These are phyloP conservation scores for Pseudogymnoascus sp. DNA, from an alignment of 2,329 filamentous ascomycete genomes.

Conservation along the genomic window DNA sequence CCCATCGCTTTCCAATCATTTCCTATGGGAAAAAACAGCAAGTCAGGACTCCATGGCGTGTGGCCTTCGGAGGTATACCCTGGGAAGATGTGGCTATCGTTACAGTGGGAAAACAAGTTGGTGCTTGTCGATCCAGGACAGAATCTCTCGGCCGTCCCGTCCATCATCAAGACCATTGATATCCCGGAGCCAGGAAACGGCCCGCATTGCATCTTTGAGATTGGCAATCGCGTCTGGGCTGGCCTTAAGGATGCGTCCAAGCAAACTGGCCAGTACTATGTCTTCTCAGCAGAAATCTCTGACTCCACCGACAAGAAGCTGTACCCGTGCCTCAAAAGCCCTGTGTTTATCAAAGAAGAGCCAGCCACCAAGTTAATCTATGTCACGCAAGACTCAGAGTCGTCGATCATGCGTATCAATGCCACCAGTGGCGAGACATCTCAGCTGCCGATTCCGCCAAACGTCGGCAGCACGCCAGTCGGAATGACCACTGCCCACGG, in stretches of 20 bases:
- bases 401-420: conserved; percentile 13
- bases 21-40: conserved; percentile 8
- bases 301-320: conserved; percentile 5
- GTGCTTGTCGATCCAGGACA: conserved; percentile 9
- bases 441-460: conserved; percentile 5
- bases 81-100: conserved; percentile 11
- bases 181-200: conserved; percentile 12
- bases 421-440: conserved; percentile 8
- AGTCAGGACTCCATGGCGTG: conserved; percentile 7
- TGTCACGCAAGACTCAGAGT: conserved; percentile 11
- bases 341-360: conserved; percentile 13
- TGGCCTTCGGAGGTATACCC: conserved; percentile 9
- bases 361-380: conserved; percentile 13
- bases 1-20: conserved; percentile 9
- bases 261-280: conserved; percentile 13
- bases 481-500: conserved; percentile 7
- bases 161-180: conserved; percentile 11
- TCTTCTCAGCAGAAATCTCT: conserved; percentile 12
- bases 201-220: conserved; percentile 13
- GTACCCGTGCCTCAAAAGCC: conserved; percentile 10
- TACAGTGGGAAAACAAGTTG: conserved; percentile 12
- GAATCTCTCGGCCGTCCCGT: background rate
- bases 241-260: conserved; percentile 12
- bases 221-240: conserved; percentile 12
- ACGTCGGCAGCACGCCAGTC: conserved; percentile 5